phyloP scores from a whole-genome alignment of 129 eudicot species.

The Escallonia rubra region DNA sequence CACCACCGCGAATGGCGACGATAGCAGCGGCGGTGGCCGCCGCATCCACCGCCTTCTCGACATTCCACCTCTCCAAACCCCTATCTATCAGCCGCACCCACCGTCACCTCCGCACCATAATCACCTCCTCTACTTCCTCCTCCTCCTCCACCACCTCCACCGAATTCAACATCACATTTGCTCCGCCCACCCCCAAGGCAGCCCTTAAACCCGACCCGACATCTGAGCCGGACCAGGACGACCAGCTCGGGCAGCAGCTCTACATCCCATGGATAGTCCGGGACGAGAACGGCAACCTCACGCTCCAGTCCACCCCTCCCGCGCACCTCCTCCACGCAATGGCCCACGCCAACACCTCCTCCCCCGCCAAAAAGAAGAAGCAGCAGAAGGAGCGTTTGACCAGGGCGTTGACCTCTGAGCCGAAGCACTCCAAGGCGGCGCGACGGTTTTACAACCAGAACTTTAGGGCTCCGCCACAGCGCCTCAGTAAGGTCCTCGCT shows the following conservation, averaged over 20 bases:
- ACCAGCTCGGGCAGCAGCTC: conserved; percentile 22
- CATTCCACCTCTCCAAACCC: conserved; percentile 49
- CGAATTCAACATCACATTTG: conserved; percentile 45
- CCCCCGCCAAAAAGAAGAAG: conserved; percentile 27
- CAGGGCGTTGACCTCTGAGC: conserved; percentile 33
- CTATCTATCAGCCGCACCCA: conserved; percentile 23
- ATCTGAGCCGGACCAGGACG: conserved; percentile 6
- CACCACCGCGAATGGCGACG: conserved; percentile 30
- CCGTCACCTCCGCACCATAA: conserved; percentile 31
- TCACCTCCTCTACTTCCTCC: conserved; percentile 24
- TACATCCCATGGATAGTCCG: conserved; percentile 51
- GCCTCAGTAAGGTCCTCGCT: conserved; percentile 90
- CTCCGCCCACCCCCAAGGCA: conserved; percentile 34
- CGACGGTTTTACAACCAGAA: conserved; percentile 80
- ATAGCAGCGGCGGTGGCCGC: conserved; percentile 31
- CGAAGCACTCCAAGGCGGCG: conserved; percentile 81
- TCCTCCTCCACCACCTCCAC: conserved; percentile 25
- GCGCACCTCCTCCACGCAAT: conserved; percentile 36
- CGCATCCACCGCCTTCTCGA: conserved; percentile 38
- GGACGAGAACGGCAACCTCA: conserved; percentile 37
- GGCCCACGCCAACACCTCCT: conserved; percentile 25
- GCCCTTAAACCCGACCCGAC: conserved; percentile 1
- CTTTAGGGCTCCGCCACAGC: conserved; percentile 61
- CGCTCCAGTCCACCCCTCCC: conserved; percentile 32
- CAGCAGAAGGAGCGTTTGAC: conserved; percentile 20